phyloP scores from a whole-genome alignment of 768 basidiomycete species.

The Lentinula sp. region DNA sequence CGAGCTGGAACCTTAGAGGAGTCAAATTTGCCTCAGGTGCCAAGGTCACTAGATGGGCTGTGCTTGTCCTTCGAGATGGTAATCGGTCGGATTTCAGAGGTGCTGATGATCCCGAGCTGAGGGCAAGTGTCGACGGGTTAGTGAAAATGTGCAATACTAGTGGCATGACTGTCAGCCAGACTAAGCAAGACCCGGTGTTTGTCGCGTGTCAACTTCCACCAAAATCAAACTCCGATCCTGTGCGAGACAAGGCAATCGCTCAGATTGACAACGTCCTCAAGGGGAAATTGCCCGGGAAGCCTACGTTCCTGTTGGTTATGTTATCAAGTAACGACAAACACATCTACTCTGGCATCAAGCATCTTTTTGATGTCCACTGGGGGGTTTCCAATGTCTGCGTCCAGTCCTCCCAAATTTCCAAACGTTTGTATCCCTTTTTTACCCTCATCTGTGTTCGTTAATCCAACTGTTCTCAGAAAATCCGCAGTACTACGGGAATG shows the following conservation, averaged over 20 bases:
- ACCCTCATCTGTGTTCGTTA: conserved; percentile 15
- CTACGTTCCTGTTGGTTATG: conserved; percentile 57
- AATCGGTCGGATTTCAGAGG: conserved; percentile 57
- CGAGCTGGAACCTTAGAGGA: conserved; percentile 71
- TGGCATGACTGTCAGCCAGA: conserved; percentile 47
- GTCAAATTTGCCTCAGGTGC: conserved; percentile 59
- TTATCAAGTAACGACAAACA: conserved; percentile 67
- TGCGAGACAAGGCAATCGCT: conserved; percentile 42
- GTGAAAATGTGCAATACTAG: conserved; percentile 52
- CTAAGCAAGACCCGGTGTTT: conserved; percentile 26
- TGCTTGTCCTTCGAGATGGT: conserved; percentile 61
- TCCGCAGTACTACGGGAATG: conserved; percentile 69
- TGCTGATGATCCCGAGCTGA: conserved; percentile 48
- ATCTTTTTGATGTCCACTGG: conserved; percentile 57
- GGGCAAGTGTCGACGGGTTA: conserved; percentile 43
- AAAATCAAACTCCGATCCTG: conserved; percentile 47
- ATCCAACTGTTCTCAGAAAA: conserved; percentile 38
- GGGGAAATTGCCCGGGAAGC: conserved; percentile 35
- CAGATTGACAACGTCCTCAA: conserved; percentile 33
- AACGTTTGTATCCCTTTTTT: conserved; percentile 41
- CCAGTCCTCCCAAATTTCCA: conserved; percentile 65
- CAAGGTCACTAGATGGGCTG: conserved; percentile 55
- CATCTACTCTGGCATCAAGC: conserved; percentile 74
- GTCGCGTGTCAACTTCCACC: conserved; percentile 41
- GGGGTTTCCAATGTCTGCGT: conserved; percentile 76